Conservation (phyloP, 2,329 filamentous ascomycete genomes). For the Hymenotorrendiella dingleyae region DNA sequence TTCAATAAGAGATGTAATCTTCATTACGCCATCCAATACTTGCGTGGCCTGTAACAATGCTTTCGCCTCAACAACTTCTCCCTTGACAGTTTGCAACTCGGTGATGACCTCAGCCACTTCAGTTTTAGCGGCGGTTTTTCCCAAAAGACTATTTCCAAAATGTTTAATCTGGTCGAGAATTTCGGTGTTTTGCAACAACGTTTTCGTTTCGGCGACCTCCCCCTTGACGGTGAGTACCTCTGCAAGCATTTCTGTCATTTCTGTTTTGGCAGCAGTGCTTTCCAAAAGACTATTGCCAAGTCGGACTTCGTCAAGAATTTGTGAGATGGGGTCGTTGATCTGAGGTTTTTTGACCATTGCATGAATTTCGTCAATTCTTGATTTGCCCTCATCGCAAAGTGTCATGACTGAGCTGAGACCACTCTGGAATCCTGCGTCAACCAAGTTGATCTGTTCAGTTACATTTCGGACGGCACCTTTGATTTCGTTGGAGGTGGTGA, state of each 20-base stretch:
- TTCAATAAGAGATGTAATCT: background rate
- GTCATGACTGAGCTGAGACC: background rate
- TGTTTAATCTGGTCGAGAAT: slow-evolving; percentile 8
- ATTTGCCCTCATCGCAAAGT: background rate
- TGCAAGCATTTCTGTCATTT: slow-evolving; percentile 4
- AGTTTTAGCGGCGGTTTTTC: background rate
- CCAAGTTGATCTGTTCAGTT: background rate
- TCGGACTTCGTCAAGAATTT: slow-evolving; percentile 1
- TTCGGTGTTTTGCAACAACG: background rate
- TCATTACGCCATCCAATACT: background rate
- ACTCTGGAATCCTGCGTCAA: background rate
- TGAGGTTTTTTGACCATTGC: background rate
- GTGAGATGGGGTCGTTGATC: background rate
- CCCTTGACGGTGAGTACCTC: background rate
- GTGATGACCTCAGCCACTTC: background rate
- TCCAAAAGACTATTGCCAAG: background rate
- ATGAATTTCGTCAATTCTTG: background rate
- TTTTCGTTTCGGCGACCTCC: background rate
- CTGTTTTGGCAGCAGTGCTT: background rate
- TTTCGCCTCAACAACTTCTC: background rate
- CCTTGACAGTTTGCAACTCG: background rate
- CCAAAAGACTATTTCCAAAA: background rate
- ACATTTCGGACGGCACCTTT: slow-evolving; percentile 1
- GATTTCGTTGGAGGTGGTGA: background rate
- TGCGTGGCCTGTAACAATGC: background rate